phyloP scores from a whole-genome alignment of 2,329 filamentous ascomycete species.

The Cordyceps tenuipes region DNA sequence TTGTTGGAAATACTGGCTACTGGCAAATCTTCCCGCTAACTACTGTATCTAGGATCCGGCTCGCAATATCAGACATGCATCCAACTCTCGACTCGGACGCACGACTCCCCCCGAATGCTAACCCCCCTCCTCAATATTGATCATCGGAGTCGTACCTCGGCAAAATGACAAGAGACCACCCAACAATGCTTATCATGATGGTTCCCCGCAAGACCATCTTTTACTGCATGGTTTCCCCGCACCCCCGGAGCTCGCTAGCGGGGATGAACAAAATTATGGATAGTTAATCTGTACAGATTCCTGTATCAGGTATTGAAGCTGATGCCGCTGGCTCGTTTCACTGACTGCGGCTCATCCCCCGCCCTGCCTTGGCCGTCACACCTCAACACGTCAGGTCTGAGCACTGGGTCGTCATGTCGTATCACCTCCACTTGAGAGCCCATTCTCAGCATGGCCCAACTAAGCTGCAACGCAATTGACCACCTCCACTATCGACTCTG shows the following conservation, averaged over 20 bases:
- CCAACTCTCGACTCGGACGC: background rate
- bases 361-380: background rate
- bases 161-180: background rate
- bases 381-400: background rate
- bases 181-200: background rate
- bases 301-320: background rate
- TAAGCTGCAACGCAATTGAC: background rate
- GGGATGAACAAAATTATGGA: background rate
- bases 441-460: background rate
- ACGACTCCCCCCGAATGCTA: background rate
- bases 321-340: background rate
- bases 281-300: too few species aligned
- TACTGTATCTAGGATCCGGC: background rate
- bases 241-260: background rate
- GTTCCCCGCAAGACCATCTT: background rate
- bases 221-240: conserved; percentile 6
- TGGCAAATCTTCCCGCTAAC: background rate
- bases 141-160: background rate
- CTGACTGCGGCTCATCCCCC: background rate
- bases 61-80: background rate
- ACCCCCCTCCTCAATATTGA: background rate
- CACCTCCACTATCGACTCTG: too few species aligned
- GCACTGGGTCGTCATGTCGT: conserved; percentile 6
- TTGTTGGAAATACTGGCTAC: background rate
- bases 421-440: conserved; percentile 7